Conservation (phyloP, 139 green algal species). For the Coccomyxa sp. region DNA sequence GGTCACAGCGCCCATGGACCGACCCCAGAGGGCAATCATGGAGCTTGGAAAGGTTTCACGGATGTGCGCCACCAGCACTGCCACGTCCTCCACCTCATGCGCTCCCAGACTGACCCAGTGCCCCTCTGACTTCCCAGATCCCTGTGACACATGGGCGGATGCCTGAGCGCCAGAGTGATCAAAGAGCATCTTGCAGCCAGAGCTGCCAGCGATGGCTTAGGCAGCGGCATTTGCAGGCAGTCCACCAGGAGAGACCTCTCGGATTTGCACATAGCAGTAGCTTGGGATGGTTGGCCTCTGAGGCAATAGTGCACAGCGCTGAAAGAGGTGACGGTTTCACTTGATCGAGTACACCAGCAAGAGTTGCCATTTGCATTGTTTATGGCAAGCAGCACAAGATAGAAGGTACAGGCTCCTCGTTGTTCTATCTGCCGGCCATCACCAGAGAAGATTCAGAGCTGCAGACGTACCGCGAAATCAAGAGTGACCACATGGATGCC, state of each 20-base stretch:
- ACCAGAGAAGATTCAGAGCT: not conserved
- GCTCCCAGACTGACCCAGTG: conserved; percentile 88
- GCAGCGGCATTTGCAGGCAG: not conserved
- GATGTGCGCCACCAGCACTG: conserved; percentile 53
- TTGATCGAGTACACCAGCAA: not conserved
- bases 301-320: not conserved
- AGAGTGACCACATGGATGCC: conserved; percentile 77
- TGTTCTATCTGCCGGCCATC: not conserved
- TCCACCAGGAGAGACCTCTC: not conserved
- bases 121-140: conserved; percentile 83
- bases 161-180: not conserved
- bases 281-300: too few species aligned
- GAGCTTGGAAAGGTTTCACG: conserved; percentile 40
- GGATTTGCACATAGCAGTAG: too few species aligned
- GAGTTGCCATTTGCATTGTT: not conserved
- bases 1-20: conserved; percentile 94
- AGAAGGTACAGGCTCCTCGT: not conserved
- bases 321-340: not conserved
- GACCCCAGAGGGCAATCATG: conserved; percentile 89
- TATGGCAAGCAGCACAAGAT: not conserved
- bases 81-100: conserved; percentile 81
- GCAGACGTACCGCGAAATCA: conserved; percentile 70
- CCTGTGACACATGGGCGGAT: conserved; percentile 36
- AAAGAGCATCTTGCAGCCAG: not conserved
- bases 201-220: not conserved